Conservation (phyloP, 305 asterid species). For the Solanum aculeatissimum region DNA sequence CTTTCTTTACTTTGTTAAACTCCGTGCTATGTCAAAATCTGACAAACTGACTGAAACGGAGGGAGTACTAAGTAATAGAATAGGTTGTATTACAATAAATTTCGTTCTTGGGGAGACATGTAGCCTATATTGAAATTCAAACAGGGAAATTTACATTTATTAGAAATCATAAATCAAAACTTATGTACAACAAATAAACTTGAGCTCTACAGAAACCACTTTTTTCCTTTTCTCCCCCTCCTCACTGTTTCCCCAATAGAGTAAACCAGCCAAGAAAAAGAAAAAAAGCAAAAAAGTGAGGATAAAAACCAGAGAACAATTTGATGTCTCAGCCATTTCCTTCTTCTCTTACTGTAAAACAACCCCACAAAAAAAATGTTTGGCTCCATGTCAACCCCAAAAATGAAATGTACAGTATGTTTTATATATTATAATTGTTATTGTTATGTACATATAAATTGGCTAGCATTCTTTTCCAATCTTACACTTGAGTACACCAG, state of each 20-base stretch:
- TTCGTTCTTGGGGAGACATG: background rate
- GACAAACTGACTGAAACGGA: background rate
- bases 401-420: background rate
- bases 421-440: background rate
- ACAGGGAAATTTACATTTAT: background rate
- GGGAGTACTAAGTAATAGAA: background rate
- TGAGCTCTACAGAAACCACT: background rate
- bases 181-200: background rate
- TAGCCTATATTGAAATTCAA: background rate
- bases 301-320: background rate
- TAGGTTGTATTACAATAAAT: background rate
- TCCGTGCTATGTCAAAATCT: background rate
- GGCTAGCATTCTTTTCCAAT: constrained; percentile 18
- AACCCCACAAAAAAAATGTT: background rate
- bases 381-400: background rate
- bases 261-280: background rate
- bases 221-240: background rate
- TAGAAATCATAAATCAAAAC: background rate
- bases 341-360: background rate
- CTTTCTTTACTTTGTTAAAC: background rate
- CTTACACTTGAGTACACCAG: constrained; percentile 62
- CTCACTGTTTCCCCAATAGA: background rate
- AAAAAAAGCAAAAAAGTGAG: background rate
- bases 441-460: background rate
- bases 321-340: background rate